Evolutionary conservation across 2,329 filamentous ascomycete species (phyloP).

Genomic region (Ceratocystis harringtonii): DNA sequence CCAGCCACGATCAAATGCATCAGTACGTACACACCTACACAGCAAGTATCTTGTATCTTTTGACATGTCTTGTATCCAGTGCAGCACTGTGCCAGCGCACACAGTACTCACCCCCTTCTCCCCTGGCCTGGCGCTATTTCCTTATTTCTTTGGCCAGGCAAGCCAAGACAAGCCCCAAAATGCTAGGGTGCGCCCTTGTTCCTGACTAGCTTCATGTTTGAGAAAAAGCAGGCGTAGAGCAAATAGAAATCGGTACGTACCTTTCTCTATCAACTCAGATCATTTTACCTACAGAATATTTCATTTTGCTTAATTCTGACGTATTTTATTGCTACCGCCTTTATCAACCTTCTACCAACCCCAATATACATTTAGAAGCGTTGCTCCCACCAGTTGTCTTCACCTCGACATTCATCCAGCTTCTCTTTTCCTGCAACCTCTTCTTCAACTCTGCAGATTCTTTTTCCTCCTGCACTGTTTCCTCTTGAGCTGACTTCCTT

Average conservation of each 20-base stretch:
- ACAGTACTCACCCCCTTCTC: not conserved
- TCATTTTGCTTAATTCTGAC: not conserved
- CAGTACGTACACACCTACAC: not conserved
- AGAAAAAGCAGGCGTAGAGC: not conserved
- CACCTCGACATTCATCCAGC: not conserved
- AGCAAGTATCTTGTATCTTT: not conserved
- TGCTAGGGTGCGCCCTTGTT: not conserved
- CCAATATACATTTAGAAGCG: not conserved
- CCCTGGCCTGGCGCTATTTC: not conserved
- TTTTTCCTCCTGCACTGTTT: not conserved
- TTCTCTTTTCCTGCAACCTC: not conserved
- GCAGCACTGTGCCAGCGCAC: not conserved
- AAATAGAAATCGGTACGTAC: not conserved
- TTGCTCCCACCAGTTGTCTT: not conserved
- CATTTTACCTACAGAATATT: not conserved
- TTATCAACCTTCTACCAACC: not conserved
- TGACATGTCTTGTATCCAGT: not conserved
- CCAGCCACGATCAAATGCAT: not conserved
- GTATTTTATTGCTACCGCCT: not conserved
- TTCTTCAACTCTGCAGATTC: not conserved
- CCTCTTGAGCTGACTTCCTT: constrained; percentile 3
- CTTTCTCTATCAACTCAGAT: not conserved
- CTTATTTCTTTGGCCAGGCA: not conserved
- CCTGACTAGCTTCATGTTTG: constrained; percentile 2
- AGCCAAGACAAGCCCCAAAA: not conserved